These are phyloP conservation scores for Lipomyces sp. DNA, from an alignment of 805 yeast species.

Conservation along the genomic window DNA sequence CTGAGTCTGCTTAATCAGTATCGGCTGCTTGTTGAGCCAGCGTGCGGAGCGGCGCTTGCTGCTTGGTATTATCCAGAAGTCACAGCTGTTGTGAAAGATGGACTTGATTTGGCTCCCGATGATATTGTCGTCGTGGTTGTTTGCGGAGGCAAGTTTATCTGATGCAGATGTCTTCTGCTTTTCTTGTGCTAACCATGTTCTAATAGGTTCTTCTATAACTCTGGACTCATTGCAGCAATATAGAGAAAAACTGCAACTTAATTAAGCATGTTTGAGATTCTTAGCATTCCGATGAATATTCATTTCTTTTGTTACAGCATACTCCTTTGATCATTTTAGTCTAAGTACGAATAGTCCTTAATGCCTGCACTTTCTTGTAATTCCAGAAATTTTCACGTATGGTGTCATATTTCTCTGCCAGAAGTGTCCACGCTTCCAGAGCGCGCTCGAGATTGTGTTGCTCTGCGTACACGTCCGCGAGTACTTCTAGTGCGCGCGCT, in stretches of 20 bases:
- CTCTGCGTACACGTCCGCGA: slow-evolving; percentile 50
- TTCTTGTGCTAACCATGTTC: too few species aligned
- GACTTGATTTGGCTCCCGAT: neutral
- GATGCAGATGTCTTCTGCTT: too few species aligned
- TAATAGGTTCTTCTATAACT: neutral
- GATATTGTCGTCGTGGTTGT: slow-evolving; percentile 17
- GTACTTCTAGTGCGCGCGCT: slow-evolving; percentile 60
- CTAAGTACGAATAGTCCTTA: too few species aligned
- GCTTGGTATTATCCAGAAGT: slow-evolving; percentile 34
- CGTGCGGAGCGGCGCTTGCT: slow-evolving; percentile 68
- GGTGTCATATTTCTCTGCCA: slow-evolving; percentile 57
- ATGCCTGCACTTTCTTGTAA: slow-evolving; percentile 5
- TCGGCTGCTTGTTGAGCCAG: slow-evolving; percentile 60
- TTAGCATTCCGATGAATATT: too few species aligned
- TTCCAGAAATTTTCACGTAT: slow-evolving; percentile 62
- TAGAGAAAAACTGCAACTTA: neutral
- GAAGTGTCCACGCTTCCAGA: slow-evolving; percentile 46
- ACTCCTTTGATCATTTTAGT: too few species aligned
- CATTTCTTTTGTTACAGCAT: too few species aligned
- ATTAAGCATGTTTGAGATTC: too few species aligned
- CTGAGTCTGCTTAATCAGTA: slow-evolving; percentile 50
- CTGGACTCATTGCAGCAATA: neutral
- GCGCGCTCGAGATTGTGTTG: slow-evolving; percentile 40
- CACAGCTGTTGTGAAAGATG: neutral
- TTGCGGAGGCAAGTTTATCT: slow-evolving; percentile 20